Evolutionary conservation across 257 asterid genomes (phyloP).

Genomic region (Solanum raphanifolium): DNA sequence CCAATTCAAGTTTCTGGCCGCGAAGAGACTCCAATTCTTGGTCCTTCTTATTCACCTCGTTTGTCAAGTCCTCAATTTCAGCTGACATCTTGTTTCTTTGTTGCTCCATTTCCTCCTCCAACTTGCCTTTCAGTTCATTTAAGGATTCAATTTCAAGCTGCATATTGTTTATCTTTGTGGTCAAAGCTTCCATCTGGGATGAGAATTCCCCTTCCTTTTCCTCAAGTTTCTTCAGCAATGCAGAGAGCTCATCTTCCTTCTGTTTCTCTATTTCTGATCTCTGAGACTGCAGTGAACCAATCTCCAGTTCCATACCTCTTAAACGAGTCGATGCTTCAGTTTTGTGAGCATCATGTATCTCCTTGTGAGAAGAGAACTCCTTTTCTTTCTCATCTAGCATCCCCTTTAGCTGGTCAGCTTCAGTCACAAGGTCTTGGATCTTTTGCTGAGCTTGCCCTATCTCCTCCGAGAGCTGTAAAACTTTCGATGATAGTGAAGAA

Average conservation of each 20-base stretch:
- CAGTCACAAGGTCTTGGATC: constrained; percentile 30
- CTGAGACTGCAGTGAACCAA: constrained; percentile 41
- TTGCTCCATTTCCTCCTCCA: constrained; percentile 40
- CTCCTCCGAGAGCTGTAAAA: constrained; percentile 28
- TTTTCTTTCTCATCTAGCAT: constrained; percentile 48
- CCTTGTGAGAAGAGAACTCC: constrained; percentile 48
- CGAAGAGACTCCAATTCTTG: constrained; percentile 36
- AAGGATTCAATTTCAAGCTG: constrained; percentile 46
- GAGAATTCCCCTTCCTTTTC: constrained; percentile 41
- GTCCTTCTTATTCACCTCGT: constrained; percentile 32
- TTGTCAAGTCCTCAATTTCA: constrained; percentile 31
- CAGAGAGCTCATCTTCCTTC: constrained; percentile 49
- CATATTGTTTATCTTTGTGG: constrained; percentile 25
- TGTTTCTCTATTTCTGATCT: constrained; percentile 54
- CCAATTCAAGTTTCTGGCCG: constrained; percentile 38
- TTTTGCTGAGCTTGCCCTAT: constrained; percentile 26
- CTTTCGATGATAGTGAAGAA: constrained; percentile 17
- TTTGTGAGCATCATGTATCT: constrained; percentile 65
- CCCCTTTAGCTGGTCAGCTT: constrained; percentile 26
- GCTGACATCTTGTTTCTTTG: constrained; percentile 33
- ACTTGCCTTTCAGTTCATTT: constrained; percentile 27
- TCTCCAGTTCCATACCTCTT: constrained; percentile 64
- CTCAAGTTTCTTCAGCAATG: constrained; percentile 42
- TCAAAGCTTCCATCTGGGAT: constrained; percentile 40
- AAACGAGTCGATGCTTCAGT: constrained; percentile 38